These are phyloP conservation scores for Diaporthe ilicicola DNA, from an alignment of 2,329 filamentous ascomycete genomes.

Conservation along the genomic window DNA sequence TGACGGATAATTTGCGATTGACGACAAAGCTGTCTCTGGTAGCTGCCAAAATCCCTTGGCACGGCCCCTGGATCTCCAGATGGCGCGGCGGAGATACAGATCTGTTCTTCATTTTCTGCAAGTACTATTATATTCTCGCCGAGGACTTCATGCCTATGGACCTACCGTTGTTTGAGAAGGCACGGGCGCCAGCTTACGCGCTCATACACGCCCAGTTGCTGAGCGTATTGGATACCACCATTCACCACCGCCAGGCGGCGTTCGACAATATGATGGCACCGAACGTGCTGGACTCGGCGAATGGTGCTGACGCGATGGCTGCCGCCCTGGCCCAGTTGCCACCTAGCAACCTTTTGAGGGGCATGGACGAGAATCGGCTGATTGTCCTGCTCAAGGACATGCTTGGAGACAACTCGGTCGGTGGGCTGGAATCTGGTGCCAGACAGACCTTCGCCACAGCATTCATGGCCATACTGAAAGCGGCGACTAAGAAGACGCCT, in stretches of 20 bases:
- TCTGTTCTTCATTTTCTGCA: slow-evolving; percentile 90
- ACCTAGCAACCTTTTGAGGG: slow-evolving; percentile 72
- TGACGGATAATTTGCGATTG: slow-evolving; percentile 68
- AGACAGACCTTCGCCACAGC: slow-evolving; percentile 79
- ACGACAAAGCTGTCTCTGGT: slow-evolving; percentile 72
- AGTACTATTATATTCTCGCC: slow-evolving; percentile 83
- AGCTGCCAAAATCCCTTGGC: slow-evolving; percentile 81
- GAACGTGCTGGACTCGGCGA: slow-evolving; percentile 53
- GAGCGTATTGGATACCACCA: slow-evolving; percentile 80
- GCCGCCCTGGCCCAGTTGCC: slow-evolving; percentile 70
- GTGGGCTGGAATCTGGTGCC: slow-evolving; percentile 47
- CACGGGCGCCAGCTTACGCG: slow-evolving; percentile 78
- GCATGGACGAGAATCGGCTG: slow-evolving; percentile 89
- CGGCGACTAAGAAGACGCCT: slow-evolving; percentile 77
- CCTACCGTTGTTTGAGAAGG: slow-evolving; percentile 62
- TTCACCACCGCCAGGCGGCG: slow-evolving; percentile 79
- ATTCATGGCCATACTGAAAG: slow-evolving; percentile 77
- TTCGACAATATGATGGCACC: slow-evolving; percentile 54
- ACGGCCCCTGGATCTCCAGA: slow-evolving; percentile 82
- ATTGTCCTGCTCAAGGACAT: slow-evolving; percentile 85
- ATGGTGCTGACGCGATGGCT: slow-evolving; percentile 71
- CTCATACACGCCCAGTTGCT: slow-evolving; percentile 85
- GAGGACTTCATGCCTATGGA: slow-evolving; percentile 73
- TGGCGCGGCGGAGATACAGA: slow-evolving; percentile 92
- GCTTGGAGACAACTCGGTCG: slow-evolving; percentile 59